Percentiles rank a stretch among this genome's conserved stretches.
Conservation (phyloP, 305 asterid genomes). For the Striga hermonthica region DNA sequence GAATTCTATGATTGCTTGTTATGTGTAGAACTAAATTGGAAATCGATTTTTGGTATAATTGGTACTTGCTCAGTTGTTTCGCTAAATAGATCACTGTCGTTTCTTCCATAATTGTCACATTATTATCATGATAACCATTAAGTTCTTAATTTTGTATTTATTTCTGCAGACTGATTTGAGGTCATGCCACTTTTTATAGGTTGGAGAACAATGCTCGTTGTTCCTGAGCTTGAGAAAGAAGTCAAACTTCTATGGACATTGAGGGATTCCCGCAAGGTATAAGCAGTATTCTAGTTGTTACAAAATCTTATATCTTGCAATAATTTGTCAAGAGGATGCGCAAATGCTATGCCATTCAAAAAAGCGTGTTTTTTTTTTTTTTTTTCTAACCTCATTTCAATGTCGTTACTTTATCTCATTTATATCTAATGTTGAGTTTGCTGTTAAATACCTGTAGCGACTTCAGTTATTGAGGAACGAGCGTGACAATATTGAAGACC, state of each 20-base stretch:
- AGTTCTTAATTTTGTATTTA: conserved; percentile 26
- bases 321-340: conserved; percentile 12
- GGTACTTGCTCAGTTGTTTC: neutral
- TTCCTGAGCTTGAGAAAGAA: conserved; percentile 99
- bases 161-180: conserved; percentile 31
- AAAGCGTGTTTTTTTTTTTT: neutral
- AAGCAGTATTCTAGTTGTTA: conserved; percentile 6
- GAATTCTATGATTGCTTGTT: conserved; percentile 2
- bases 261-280: conserved; percentile 81
- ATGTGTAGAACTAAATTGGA: conserved; percentile 22
- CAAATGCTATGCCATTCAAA: conserved; percentile 16
- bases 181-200: conserved; percentile 48
- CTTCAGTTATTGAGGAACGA: conserved; percentile 72
- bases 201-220: conserved; percentile 99
- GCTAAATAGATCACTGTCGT: conserved; percentile 24
- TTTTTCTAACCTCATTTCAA: conserved; percentile 11
- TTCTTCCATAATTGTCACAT: conserved; percentile 23
- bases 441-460: conserved; percentile 46
- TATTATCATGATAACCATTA: conserved; percentile 7
- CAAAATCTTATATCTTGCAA: conserved; percentile 4
- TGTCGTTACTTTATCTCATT: conserved; percentile 21
- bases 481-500: conserved; percentile 81
- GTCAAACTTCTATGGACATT: conserved; percentile 73
- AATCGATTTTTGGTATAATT: neutral
- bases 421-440: conserved; percentile 21